phyloP scores from a whole-genome alignment of 1,284 basidiomycete genomes.

The Lentinula novae-zelandiae region DNA sequence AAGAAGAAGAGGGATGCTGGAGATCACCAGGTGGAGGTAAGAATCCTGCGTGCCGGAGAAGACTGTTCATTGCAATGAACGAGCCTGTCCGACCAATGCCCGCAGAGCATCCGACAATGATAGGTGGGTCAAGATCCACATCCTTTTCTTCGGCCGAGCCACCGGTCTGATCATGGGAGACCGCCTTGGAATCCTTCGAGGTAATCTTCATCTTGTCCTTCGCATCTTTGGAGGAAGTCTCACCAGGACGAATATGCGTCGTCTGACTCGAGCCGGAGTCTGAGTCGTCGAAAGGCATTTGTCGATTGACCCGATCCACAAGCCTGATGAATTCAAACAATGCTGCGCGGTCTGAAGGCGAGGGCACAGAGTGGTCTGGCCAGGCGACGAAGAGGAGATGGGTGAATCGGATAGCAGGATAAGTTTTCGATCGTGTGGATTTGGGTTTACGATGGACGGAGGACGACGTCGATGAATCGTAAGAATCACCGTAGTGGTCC shows the following conservation, averaged over 20 bases:
- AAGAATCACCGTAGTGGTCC: constrained; percentile 13
- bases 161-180: background rate
- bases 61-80: constrained; percentile 76
- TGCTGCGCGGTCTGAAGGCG: constrained; percentile 47
- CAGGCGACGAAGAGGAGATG: constrained; percentile 75
- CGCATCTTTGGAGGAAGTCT: background rate
- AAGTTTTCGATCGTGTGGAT: constrained; percentile 27
- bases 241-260: background rate
- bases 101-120: constrained; percentile 84
- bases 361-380: constrained; percentile 82
- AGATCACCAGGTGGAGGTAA: constrained; percentile 29
- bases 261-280: background rate
- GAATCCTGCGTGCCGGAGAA: constrained; percentile 57
- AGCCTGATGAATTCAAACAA: constrained; percentile 60
- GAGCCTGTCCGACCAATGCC: constrained; percentile 90
- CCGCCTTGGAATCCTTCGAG: background rate
- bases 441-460: background rate
- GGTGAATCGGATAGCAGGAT: constrained; percentile 37
- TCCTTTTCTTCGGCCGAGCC: background rate
- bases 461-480: background rate
- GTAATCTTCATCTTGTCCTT: background rate
- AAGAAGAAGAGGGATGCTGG: background rate
- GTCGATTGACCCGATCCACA: constrained; percentile 56
- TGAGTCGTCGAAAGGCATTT: constrained; percentile 29
- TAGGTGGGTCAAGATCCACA: constrained; percentile 50